These are phyloP conservation scores for Metarhizium guizhouense DNA, from an alignment of 2,329 filamentous ascomycete species.

Conservation along the genomic window DNA sequence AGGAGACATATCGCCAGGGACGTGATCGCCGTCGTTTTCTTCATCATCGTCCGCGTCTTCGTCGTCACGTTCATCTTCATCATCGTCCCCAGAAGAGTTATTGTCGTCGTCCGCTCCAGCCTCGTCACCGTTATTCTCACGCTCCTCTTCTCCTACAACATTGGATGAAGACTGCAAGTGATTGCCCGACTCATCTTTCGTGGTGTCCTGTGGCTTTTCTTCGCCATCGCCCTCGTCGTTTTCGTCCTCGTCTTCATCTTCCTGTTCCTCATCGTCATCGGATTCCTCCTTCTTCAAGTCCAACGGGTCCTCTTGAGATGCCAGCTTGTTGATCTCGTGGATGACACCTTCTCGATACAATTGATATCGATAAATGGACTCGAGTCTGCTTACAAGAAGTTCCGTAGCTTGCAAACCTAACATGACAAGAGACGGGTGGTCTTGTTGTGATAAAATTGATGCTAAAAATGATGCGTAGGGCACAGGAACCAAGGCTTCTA, in stretches of 20 bases:
- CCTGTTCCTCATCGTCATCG: constrained; percentile 10
- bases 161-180: neutral
- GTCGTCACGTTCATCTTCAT: constrained; percentile 42
- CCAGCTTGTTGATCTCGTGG: constrained; percentile 76
- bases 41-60: constrained; percentile 42
- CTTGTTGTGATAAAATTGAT: constrained; percentile 89
- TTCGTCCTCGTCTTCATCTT: constrained; percentile 11
- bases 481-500: constrained; percentile 77
- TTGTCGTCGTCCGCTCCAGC: constrained; percentile 30
- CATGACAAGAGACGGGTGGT: constrained; percentile 79
- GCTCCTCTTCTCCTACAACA: constrained; percentile 7
- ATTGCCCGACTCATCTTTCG: neutral
- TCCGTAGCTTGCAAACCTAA: constrained; percentile 84
- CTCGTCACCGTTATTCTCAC: constrained; percentile 17
- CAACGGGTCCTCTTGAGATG: constrained; percentile 35
- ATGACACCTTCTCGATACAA: constrained; percentile 97
- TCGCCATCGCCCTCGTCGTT: constrained; percentile 8
- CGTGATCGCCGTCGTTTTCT: constrained; percentile 41
- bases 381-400: constrained; percentile 73
- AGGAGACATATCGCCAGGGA: constrained; percentile 52
- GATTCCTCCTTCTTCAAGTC: constrained; percentile 2
- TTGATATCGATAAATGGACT: constrained; percentile 86
- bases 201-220: constrained; percentile 17
- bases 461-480: constrained; percentile 94
- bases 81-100: constrained; percentile 29